Conservation (phyloP, 2,329 filamentous ascomycete genomes). For the Huntiella bhutanensis region DNA sequence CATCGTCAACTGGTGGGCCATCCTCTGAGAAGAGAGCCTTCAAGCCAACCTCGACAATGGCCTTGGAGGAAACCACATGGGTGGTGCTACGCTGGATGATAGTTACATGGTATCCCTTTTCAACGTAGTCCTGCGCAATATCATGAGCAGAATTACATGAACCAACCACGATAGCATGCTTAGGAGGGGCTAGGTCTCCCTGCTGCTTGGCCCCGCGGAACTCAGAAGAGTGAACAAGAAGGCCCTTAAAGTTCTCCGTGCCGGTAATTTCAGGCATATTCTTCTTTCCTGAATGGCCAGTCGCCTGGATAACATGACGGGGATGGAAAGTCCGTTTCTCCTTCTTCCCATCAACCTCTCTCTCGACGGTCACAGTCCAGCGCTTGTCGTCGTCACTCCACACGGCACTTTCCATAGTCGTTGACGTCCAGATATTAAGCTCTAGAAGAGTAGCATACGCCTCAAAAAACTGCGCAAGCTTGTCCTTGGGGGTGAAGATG, state of each 20-base stretch:
- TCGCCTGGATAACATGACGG: slow-evolving; percentile 46
- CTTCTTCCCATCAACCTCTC: slow-evolving; percentile 27
- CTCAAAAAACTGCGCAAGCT: slow-evolving; percentile 50
- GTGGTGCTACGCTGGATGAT: slow-evolving; percentile 52
- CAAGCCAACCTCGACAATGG: slow-evolving; percentile 32
- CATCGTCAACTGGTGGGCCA: slow-evolving; percentile 43
- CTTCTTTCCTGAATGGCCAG: slow-evolving; percentile 49
- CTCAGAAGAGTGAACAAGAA: slow-evolving; percentile 42
- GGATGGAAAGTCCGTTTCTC: slow-evolving; percentile 39
- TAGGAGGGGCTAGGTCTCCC: slow-evolving; percentile 24
- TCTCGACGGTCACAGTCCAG: slow-evolving; percentile 38
- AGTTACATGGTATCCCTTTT: slow-evolving; percentile 47
- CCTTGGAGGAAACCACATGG: slow-evolving; percentile 38
- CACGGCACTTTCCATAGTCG: slow-evolving; percentile 26
- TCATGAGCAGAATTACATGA: slow-evolving; percentile 52
- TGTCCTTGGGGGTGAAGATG: slow-evolving; percentile 53
- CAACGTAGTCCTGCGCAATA: slow-evolving; percentile 47
- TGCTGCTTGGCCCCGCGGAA: slow-evolving; percentile 29
- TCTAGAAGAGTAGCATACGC: slow-evolving; percentile 45
- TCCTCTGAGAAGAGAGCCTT: slow-evolving; percentile 30
- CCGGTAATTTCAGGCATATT: slow-evolving; percentile 39
- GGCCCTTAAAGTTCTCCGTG: slow-evolving; percentile 36
- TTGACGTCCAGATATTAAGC: slow-evolving; percentile 45
- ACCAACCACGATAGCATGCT: slow-evolving; percentile 46
- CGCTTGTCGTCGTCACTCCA: slow-evolving; percentile 29